phyloP scores from a whole-genome alignment of 495 filamentous ascomycete species.

The Aspergillus diversus region DNA sequence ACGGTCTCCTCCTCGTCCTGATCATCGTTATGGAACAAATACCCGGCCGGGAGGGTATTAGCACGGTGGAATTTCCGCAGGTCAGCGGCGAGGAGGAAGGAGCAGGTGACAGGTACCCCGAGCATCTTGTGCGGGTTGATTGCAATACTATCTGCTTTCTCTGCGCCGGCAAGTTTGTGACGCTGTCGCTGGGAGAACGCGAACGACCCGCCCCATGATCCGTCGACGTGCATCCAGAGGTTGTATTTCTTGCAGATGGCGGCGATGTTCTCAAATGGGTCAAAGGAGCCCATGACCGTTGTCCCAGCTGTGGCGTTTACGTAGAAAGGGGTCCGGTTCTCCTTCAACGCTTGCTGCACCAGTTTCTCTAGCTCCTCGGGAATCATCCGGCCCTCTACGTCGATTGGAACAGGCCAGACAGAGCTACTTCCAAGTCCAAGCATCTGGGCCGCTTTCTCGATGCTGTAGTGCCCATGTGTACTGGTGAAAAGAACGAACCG shows the following conservation, averaged over 20 bases:
- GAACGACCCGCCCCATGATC: constrained; percentile 85
- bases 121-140: constrained; percentile 98
- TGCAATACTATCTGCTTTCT: constrained; percentile 77
- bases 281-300: constrained; percentile 89
- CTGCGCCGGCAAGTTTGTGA: constrained; percentile 66
- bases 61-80: constrained; percentile 74
- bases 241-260: constrained; percentile 70
- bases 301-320: constrained; percentile 96
- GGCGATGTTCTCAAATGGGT: constrained; percentile 74
- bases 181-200: constrained; percentile 71
- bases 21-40: constrained; percentile 74
- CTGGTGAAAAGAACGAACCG: constrained; percentile 86
- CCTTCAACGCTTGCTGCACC: constrained; percentile 58
- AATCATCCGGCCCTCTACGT: constrained; percentile 71
- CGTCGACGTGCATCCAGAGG: constrained; percentile 92
- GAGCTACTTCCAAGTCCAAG: constrained; percentile 76
- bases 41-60: constrained; percentile 85
- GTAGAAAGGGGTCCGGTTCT: constrained; percentile 84
- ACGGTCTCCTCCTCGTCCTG: constrained; percentile 21
- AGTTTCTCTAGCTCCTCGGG: constrained; percentile 62
- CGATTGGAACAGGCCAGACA: constrained; percentile 76
- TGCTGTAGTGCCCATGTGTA: constrained; percentile 86
- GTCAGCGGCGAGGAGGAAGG: constrained; percentile 81
- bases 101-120: constrained; percentile 86
- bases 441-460: constrained; percentile 91